Percentiles rank a stretch among this genome's conserved stretches.
phyloP scores from a whole-genome alignment of 306 rosid genomes.

The Dalbergia cultrata region DNA sequence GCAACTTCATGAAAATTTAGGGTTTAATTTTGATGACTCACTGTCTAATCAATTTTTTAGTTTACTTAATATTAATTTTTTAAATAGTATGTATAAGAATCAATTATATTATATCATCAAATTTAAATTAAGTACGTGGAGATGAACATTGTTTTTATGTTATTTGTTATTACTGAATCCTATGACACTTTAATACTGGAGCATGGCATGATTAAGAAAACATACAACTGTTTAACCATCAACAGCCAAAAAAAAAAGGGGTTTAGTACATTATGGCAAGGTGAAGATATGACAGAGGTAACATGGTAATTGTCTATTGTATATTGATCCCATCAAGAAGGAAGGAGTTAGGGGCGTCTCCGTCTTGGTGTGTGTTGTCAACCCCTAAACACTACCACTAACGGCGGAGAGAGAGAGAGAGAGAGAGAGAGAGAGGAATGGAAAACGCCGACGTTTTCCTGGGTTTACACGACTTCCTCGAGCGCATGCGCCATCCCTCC shows the following conservation, averaged over 20 bases:
- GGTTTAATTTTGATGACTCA: too few relatives aligned
- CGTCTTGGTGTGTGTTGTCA: slow-evolving; percentile 45
- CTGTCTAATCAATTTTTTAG: too few relatives aligned
- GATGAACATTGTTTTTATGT: too few relatives aligned
- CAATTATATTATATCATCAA: too few relatives aligned
- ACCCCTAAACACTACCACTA: slow-evolving; percentile 4
- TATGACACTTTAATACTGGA: too few relatives aligned
- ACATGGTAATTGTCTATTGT: not conserved
- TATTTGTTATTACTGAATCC: too few relatives aligned
- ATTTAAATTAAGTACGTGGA: too few relatives aligned
- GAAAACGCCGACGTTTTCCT: slow-evolving; percentile 90
- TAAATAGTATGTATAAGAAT: too few relatives aligned
- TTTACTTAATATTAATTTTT: too few relatives aligned
- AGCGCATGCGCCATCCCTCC: slow-evolving; percentile 96
- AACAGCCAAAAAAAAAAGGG: not conserved
- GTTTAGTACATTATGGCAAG: not conserved
- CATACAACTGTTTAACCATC: not conserved
- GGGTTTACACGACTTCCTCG: slow-evolving; percentile 93
- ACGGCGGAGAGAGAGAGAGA: slow-evolving; percentile 4
- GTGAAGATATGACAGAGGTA: slow-evolving; percentile 1
- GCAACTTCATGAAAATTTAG: too few relatives aligned
- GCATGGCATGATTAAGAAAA: too few relatives aligned
- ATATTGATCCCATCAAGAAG: not conserved
- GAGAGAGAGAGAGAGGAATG: slow-evolving; percentile 41
- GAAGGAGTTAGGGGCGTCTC: slow-evolving; percentile 31